phyloP scores from a whole-genome alignment of 495 filamentous ascomycete species.

The Cercophora samala region DNA sequence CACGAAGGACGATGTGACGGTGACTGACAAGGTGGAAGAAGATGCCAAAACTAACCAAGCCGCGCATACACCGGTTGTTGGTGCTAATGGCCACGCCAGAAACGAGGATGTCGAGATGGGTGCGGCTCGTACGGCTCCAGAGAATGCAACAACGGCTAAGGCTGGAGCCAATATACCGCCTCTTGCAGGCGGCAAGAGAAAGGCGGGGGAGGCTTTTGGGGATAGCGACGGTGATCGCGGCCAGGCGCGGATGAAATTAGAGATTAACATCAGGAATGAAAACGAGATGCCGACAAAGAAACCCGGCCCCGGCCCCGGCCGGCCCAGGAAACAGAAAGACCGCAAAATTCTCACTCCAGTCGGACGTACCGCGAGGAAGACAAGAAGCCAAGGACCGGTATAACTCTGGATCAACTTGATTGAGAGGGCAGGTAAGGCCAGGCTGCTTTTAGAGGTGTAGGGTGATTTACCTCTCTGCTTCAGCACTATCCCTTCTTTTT shows the following conservation, averaged over 20 bases:
- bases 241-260: constrained; percentile 40
- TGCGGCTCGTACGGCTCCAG: constrained; percentile 17
- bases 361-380: constrained; percentile 42
- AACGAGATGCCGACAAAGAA: constrained; percentile 23
- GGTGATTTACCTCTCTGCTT: constrained; percentile 10
- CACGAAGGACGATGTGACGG: constrained; percentile 11
- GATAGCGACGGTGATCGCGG: constrained; percentile 22
- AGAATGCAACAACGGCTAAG: constrained; percentile 5
- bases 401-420: constrained; percentile 15
- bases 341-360: constrained; percentile 33
- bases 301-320: constrained; percentile 32
- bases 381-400: constrained; percentile 44
- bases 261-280: constrained; percentile 10
- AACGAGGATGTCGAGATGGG: constrained; percentile 24
- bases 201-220: constrained; percentile 16
- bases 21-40: constrained; percentile 11
- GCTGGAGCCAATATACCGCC: not conserved
- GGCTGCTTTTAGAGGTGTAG: constrained; percentile 6
- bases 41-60: constrained; percentile 10
- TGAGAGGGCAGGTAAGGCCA: not conserved
- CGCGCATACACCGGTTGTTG: constrained; percentile 1
- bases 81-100: constrained; percentile 12
- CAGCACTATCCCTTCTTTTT: not conserved
- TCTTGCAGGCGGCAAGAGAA: constrained; percentile 16
- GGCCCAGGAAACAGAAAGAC: constrained; percentile 41